Conservation (phyloP, 176 grass and related monocot species). For the Oryza officinalis region DNA sequence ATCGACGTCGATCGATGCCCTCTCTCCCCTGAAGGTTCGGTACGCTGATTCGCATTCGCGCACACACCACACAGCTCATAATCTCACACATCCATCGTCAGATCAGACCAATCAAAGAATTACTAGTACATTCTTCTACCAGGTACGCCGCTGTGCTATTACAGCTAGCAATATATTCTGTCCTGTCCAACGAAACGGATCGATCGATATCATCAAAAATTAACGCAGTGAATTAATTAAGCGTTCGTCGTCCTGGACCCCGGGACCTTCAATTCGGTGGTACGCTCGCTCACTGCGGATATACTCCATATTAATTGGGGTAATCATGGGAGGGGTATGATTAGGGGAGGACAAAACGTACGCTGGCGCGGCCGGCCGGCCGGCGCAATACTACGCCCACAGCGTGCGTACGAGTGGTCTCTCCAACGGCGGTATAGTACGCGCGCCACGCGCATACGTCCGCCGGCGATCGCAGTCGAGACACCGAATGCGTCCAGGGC, state of each 20-base stretch:
- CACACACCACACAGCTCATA: background rate
- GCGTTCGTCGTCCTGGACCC: background rate
- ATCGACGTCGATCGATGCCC: background rate
- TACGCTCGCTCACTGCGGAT: background rate
- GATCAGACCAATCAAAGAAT: background rate
- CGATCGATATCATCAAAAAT: background rate
- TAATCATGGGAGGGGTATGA: background rate
- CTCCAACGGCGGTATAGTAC: background rate
- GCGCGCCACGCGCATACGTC: background rate
- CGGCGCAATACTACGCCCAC: background rate
- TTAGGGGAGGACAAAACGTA: background rate
- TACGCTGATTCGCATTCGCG: background rate
- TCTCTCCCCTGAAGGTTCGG: background rate
- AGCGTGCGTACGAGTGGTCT: conserved; percentile 4
- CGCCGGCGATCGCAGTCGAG: conserved; percentile 13
- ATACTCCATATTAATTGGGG: background rate
- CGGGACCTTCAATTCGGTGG: background rate
- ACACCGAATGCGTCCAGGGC: background rate
- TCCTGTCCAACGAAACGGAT: background rate
- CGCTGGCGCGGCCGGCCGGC: background rate
- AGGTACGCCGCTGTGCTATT: too few relatives aligned
- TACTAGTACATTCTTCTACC: background rate
- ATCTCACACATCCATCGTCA: background rate
- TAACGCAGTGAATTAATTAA: background rate
- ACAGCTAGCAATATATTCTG: too few relatives aligned